Evolutionary conservation across 106 monocot species (phyloP).

Genomic region (Dendrobium nobile): DNA sequence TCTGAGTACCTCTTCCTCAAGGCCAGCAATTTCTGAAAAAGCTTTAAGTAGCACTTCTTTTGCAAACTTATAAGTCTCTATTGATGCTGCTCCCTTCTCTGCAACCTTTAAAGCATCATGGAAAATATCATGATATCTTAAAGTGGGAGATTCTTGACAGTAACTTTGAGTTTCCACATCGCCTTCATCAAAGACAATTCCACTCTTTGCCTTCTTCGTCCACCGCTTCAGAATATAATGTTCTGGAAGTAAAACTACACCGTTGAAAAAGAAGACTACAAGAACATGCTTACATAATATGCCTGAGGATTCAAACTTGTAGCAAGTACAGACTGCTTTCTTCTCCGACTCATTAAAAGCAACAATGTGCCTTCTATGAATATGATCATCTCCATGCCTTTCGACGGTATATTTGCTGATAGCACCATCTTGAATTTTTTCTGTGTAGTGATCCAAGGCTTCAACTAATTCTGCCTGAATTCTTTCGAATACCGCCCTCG

Average conservation of each 20-base stretch:
- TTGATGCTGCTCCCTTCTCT: conserved; percentile 56
- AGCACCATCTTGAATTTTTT: conserved; percentile 48
- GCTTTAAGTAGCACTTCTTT: conserved; percentile 61
- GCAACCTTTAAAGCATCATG: conserved; percentile 55
- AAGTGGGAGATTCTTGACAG: conserved; percentile 16
- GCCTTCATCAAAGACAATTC: conserved; percentile 25
- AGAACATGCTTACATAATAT: conserved; percentile 69
- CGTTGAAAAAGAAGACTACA: conserved; percentile 31
- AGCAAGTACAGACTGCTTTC: conserved; percentile 56
- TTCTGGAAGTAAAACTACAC: conserved; percentile 37
- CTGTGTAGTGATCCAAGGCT: conserved; percentile 34
- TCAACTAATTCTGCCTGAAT: conserved; percentile 65
- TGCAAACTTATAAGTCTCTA: conserved; percentile 37
- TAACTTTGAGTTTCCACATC: conserved; percentile 19
- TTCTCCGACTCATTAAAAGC: conserved; percentile 38
- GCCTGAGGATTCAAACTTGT: conserved; percentile 53
- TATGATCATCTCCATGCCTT: conserved; percentile 31
- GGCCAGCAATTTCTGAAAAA: conserved; percentile 46
- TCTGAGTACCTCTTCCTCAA: conserved; percentile 23
- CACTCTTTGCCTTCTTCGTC: conserved; percentile 61
- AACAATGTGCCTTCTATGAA: conserved; percentile 29
- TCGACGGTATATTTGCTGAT: conserved; percentile 45
- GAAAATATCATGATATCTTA: conserved; percentile 48
- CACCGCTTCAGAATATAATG: conserved; percentile 57
- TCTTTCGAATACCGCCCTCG: conserved; percentile 45